Percentiles rank a stretch among this genome's conserved stretches.
phyloP scores from a whole-genome alignment of 2,329 filamentous ascomycete species.

The Hypocreales sp. region DNA sequence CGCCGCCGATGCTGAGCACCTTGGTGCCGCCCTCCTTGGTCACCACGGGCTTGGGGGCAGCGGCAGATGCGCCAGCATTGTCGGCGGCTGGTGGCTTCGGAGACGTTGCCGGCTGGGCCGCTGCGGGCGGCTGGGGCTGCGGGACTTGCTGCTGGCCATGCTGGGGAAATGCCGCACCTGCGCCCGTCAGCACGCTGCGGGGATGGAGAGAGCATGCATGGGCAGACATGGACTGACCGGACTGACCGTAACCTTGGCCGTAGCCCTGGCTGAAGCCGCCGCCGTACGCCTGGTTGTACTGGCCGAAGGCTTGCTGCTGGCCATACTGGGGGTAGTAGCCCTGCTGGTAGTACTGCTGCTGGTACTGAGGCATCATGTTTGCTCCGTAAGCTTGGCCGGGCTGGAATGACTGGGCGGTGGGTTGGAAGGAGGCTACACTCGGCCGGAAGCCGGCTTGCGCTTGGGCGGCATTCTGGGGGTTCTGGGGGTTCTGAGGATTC shows the following conservation, averaged over 20 bases:
- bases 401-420: conserved; percentile 53
- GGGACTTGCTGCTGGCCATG: conserved; percentile 31
- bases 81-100: conserved; percentile 9
- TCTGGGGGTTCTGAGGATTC: conserved; percentile 37
- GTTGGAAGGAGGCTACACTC: conserved; percentile 52
- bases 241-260: conserved; percentile 27
- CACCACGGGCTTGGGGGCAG: conserved; percentile 32
- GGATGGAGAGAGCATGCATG: conserved; percentile 1
- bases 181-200: conserved; percentile 5
- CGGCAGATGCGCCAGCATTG: conserved; percentile 25
- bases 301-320: conserved; percentile 31
- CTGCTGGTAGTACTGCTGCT: conserved; percentile 36
- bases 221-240: neutral
- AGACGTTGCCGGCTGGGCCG: conserved; percentile 25
- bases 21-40: conserved; percentile 44
- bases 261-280: conserved; percentile 34
- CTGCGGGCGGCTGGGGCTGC: conserved; percentile 23
- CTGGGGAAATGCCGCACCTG: conserved; percentile 35
- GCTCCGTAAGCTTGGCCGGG: conserved; percentile 55
- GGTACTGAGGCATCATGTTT: conserved; percentile 38
- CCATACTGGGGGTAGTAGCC: conserved; percentile 46
- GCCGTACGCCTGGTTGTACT: conserved; percentile 38
- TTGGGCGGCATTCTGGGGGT: too few species aligned
- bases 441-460: conserved; percentile 32
- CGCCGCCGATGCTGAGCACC: conserved; percentile 53